These are phyloP conservation scores for Pseudotsuga menziesii DNA, from an alignment of 75 land plant genomes.

Conservation along the genomic window DNA sequence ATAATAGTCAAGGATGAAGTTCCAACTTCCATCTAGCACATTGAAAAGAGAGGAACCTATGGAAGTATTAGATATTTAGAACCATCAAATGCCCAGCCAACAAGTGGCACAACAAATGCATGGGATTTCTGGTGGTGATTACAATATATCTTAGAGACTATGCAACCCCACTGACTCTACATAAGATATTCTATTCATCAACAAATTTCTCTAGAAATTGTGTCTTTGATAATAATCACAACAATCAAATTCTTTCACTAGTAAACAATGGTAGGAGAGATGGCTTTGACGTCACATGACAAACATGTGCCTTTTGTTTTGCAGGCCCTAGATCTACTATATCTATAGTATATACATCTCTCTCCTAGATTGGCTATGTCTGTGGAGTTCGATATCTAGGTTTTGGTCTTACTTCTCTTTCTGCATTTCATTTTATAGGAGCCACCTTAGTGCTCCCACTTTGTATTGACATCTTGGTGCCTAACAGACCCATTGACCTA, in stretches of 20 bases:
- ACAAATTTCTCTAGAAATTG: background rate
- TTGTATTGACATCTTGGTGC: no score
- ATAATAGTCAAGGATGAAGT: constrained; percentile 19
- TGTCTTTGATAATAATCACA: background rate
- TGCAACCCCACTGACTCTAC: background rate
- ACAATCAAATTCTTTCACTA: background rate
- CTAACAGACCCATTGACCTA: no score
- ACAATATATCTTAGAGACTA: background rate
- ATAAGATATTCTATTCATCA: background rate
- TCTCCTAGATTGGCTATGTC: no score
- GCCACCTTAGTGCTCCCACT: no score
- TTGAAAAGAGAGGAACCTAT: constrained; percentile 33
- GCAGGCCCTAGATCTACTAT: no score
- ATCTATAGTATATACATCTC: no score
- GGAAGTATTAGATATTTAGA: constrained; percentile 39
- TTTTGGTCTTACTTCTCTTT: no score
- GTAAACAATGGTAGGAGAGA: background rate
- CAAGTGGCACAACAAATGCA: background rate
- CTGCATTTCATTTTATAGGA: no score
- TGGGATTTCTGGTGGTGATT: background rate
- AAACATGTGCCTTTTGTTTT: no score
- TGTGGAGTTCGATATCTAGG: no score
- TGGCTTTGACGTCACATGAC: no score
- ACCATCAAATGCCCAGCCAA: constrained; percentile 11
- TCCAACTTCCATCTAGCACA: constrained; percentile 25